These are phyloP conservation scores for Monsonia emarginata DNA, from an alignment of 441 rosid species.

Conservation along the genomic window DNA sequence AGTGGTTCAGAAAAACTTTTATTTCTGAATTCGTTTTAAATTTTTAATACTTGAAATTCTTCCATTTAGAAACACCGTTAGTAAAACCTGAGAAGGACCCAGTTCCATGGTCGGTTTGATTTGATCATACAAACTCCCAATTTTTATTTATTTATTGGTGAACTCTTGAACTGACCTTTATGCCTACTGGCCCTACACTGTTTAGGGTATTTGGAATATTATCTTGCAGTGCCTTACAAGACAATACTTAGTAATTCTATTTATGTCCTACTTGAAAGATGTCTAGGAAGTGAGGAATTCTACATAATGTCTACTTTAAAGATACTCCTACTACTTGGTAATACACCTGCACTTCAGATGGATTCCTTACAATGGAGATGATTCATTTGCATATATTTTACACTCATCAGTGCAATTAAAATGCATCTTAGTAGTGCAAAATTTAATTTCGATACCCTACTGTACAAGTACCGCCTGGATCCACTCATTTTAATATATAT, in stretches of 20 bases:
- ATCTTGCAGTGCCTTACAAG: too few relatives aligned
- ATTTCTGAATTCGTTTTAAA: not conserved
- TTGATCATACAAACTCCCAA: not conserved
- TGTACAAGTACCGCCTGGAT: not conserved
- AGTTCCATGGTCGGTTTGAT: not conserved
- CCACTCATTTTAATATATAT: not conserved
- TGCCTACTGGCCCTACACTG: too few relatives aligned
- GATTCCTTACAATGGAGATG: not conserved
- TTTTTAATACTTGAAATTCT: not conserved
- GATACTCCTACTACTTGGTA: too few relatives aligned
- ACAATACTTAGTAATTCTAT: too few relatives aligned
- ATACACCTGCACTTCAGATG: not conserved
- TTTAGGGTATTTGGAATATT: too few relatives aligned
- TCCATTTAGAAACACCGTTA: not conserved
- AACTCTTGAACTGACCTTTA: not conserved
- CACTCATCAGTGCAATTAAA: not conserved
- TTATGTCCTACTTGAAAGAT: too few relatives aligned
- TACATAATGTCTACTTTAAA: too few relatives aligned
- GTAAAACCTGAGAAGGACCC: not conserved
- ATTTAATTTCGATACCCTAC: not conserved
- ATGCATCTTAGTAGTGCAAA: not conserved
- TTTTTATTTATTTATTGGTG: not conserved
- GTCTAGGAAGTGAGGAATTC: too few relatives aligned
- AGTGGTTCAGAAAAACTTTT: not conserved
- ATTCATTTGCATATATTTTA: not conserved